Conservation (phyloP, 2,329 filamentous ascomycete genomes). For the Emmonsiellopsis sp. region DNA sequence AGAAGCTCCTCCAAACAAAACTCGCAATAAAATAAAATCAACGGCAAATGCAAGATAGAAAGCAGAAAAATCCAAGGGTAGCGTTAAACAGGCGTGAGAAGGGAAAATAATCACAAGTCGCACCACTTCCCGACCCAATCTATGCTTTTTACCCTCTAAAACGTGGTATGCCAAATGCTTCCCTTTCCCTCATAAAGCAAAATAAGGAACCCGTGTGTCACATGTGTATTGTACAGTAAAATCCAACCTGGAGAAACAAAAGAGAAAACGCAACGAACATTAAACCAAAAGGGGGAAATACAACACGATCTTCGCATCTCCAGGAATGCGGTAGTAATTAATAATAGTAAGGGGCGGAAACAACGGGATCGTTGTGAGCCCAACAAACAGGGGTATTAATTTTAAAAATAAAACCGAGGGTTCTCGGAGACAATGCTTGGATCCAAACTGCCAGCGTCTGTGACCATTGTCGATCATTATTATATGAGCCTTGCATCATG, state of each 20-base stretch:
- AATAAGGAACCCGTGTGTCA: not conserved
- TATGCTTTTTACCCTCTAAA: not conserved
- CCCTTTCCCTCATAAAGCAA: not conserved
- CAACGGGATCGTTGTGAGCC: not conserved
- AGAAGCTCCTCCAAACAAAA: too few species aligned
- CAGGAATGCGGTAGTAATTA: not conserved
- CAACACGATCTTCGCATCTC: not conserved
- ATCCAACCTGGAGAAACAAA: not conserved
- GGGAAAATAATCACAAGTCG: not conserved
- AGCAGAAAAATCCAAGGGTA: too few species aligned
- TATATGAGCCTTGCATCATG: not conserved
- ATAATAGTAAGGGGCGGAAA: not conserved
- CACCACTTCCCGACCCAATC: not conserved
- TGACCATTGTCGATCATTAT: not conserved
- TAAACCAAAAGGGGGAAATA: not conserved
- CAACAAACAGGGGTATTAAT: not conserved
- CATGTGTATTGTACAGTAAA: not conserved
- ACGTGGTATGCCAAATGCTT: not conserved
- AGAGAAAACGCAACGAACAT: not conserved
- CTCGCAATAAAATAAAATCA: too few species aligned
- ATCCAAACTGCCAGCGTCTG: not conserved
- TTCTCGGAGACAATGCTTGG: not conserved
- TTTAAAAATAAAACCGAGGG: not conserved
- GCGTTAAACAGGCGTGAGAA: too few species aligned
- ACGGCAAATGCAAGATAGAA: too few species aligned